phyloP scores from a whole-genome alignment of 106 monocot species.

The Acorus calamus region DNA sequence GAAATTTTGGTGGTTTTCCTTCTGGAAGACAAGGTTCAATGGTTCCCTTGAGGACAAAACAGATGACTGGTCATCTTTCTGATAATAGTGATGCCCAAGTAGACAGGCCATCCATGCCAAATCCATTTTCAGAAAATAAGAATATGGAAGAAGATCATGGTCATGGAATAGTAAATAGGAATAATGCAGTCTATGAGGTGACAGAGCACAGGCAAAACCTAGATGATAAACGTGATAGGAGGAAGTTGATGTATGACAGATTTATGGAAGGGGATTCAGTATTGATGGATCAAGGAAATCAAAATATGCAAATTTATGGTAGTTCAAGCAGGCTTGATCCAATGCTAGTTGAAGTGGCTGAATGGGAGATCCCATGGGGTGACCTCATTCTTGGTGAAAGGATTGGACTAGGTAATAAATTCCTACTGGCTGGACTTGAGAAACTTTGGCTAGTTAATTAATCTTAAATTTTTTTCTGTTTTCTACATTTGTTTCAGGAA shows the following conservation, averaged over 20 bases:
- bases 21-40: neutral
- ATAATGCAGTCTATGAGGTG: constrained; percentile 5
- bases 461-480: too few species aligned
- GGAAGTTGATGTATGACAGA: constrained; percentile 30
- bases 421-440: too few species aligned
- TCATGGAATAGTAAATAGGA: constrained; percentile 10
- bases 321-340: constrained; percentile 52
- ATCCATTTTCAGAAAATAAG: constrained; percentile 26
- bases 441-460: too few species aligned
- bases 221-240: constrained; percentile 26
- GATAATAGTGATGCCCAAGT: constrained; percentile 10
- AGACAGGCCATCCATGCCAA: constrained; percentile 4
- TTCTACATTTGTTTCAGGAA: too few species aligned
- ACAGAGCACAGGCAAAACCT: constrained; percentile 18
- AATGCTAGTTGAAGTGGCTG: constrained; percentile 88
- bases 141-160: constrained; percentile 2
- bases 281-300: constrained; percentile 25
- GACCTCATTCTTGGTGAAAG: constrained; percentile 94
- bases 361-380: constrained; percentile 92
- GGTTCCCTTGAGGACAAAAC: constrained; percentile 3
- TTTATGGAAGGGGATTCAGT: constrained; percentile 24
- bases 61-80: neutral
- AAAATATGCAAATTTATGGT: constrained; percentile 17
- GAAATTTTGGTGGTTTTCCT: too few species aligned
- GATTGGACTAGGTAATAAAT: constrained; percentile 86